Percentiles rank a stretch among this genome's conserved stretches.
Evolutionary conservation across 2,329 filamentous ascomycete genomes (phyloP).

Genomic region (Balansia obtecta): DNA sequence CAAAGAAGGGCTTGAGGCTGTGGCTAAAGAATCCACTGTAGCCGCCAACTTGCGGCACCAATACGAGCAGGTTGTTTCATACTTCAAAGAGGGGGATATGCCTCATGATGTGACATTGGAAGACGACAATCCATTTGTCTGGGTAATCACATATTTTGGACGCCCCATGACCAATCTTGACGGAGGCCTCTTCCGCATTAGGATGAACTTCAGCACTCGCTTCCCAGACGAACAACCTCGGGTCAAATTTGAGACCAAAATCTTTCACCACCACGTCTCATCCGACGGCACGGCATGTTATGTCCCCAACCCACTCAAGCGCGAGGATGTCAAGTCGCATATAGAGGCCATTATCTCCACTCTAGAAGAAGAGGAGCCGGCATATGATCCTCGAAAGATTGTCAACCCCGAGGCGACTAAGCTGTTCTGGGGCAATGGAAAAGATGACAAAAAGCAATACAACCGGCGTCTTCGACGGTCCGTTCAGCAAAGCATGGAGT

Average conservation of each 20-base stretch:
- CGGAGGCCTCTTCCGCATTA: constrained; percentile 77
- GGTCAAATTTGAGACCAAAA: constrained; percentile 62
- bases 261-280: constrained; percentile 84
- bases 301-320: constrained; percentile 43
- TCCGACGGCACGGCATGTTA: constrained; percentile 76
- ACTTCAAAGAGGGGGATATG: constrained; percentile 57
- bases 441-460: constrained; percentile 71
- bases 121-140: constrained; percentile 77
- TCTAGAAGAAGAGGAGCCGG: constrained; percentile 77
- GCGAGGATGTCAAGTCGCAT: constrained; percentile 70
- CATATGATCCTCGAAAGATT: constrained; percentile 79
- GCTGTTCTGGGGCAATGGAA: constrained; percentile 67
- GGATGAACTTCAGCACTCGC: constrained; percentile 64
- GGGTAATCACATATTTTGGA: constrained; percentile 82
- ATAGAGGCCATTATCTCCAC: constrained; percentile 71
- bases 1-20: constrained; percentile 49
- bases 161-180: constrained; percentile 88
- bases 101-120: constrained; percentile 67
- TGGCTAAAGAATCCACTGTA: constrained; percentile 57
- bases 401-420: constrained; percentile 79
- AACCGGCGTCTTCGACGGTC: constrained; percentile 68
- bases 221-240: constrained; percentile 86
- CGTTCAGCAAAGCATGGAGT: constrained; percentile 58
- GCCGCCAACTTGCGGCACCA: constrained; percentile 75
- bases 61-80: constrained; percentile 67